Evolutionary conservation across 345 rosid species (phyloP).

Genomic region (Cardamine chenopodiifolia): DNA sequence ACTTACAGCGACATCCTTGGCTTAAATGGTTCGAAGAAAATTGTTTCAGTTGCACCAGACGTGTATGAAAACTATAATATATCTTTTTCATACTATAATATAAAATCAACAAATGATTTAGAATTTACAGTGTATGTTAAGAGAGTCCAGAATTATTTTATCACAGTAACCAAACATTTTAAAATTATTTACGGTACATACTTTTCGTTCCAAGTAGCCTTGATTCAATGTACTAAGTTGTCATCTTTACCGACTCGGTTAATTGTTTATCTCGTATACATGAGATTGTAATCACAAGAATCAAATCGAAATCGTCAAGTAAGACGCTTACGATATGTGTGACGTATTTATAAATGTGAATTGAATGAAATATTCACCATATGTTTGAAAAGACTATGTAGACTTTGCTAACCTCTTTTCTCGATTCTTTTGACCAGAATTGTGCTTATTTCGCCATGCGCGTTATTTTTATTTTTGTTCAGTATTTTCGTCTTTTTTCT

Average conservation of each 20-base stretch:
- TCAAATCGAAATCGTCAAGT: conserved; percentile 19
- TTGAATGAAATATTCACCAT: background rate
- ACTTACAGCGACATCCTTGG: background rate
- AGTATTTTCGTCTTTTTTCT: too few relatives aligned
- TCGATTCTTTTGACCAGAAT: conserved; percentile 30
- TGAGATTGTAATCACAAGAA: conserved; percentile 1
- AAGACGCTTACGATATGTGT: conserved; percentile 2
- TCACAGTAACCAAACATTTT: background rate
- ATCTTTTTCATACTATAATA: background rate
- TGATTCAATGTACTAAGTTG: background rate
- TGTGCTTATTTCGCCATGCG: conserved; percentile 25
- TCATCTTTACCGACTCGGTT: background rate
- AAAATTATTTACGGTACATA: background rate
- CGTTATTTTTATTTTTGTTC: background rate
- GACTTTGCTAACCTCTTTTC: conserved; percentile 25
- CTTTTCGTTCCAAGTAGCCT: background rate
- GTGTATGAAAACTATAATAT: background rate
- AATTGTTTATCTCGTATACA: background rate
- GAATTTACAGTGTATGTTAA: background rate
- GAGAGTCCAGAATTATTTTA: background rate
- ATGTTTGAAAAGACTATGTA: background rate
- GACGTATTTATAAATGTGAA: conserved; percentile 5
- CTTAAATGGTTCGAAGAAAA: background rate
- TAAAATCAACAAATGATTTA: background rate
- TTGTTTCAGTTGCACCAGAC: background rate